Percentiles rank a stretch among this genome's conserved stretches.
Conservation (phyloP, 306 rosid genomes). For the Crotalaria pallida region DNA sequence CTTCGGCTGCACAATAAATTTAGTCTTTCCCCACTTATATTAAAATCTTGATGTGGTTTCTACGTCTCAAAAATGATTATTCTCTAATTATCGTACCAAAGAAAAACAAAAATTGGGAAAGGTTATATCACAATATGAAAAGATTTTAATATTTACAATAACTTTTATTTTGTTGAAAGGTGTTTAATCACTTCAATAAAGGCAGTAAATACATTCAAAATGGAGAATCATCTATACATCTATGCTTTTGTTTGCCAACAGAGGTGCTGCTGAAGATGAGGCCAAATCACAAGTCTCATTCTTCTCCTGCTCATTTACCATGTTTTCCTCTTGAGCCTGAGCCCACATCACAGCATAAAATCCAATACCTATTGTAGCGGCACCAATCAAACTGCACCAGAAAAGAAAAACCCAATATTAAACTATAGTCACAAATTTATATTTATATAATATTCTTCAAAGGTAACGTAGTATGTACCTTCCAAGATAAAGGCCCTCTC, state of each 20-base stretch:
- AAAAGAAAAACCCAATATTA: neutral
- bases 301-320: neutral
- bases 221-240: neutral
- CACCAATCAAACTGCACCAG: conserved; percentile 40
- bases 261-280: conserved; percentile 25
- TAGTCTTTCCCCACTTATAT: too few relatives aligned
- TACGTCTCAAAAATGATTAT: too few relatives aligned
- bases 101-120: too few relatives aligned
- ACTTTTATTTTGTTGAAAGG: too few relatives aligned
- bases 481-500: conserved; percentile 45
- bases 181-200: too few relatives aligned
- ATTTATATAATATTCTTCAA: neutral
- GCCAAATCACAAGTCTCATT: neutral
- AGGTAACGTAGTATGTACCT: conserved; percentile 14
- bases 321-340: conserved; percentile 24
- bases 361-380: conserved; percentile 30
- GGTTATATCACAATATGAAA: too few relatives aligned
- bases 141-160: too few relatives aligned
- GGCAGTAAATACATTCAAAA: too few relatives aligned
- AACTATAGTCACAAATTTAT: neutral
- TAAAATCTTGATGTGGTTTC: too few relatives aligned
- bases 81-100: too few relatives aligned
- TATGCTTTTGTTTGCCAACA: conserved; percentile 11
- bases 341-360: conserved; percentile 57
- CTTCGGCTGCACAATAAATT: too few relatives aligned